Base-by-base conservation (phyloP, 2,329 filamentous ascomycete species). In the Aspergillus niger region DNA sequence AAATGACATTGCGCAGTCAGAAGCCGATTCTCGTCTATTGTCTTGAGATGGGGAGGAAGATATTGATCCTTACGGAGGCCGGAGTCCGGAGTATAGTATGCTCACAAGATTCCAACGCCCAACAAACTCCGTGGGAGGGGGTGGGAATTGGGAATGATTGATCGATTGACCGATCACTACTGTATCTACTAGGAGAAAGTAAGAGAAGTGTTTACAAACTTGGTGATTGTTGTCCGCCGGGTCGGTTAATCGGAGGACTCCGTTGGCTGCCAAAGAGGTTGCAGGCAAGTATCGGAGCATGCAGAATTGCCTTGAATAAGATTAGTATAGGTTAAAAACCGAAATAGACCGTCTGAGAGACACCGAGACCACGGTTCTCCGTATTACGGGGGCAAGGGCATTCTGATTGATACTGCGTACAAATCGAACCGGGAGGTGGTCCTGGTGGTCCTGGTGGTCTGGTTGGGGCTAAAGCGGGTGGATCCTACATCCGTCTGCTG, bases 41-140 rank as follows among this genome's bases (percentile, higher is more conserved):
- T 36, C 13, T 36, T 13, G 32, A 36, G 32, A 36, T 15, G 11
- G 32, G 30, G 30, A 36, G 32, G 28, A 30, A 11, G 20, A 38
- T 30, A 38, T 36, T 28, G 39, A 48, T 41, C 13, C 6, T 43
- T 41, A 55, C 49, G 56, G 56, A 58, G 53, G 51, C 22, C 57
- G 57, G 52, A 55, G 51, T 59, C 44, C 48, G 56, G 55, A 53
- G 56, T 59, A 59, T 39, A 44, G 8, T 11, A 30, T 30, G 28
- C 28, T 30, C 28, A 30, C 15, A 49, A 15, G 26, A 17, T 17
- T 30, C 24, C 22, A 28, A 49, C 3, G 47, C 24, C 47, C 47
- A 50, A 50, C 47, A 50, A 50, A 50, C 47, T 50, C 47, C 47
- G 47, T 50, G 15, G 47, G n/a, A 3, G 20, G 20, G 20, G 20